Conservation (phyloP, 164 flowering plant genomes). For the Houttuynia cordata region DNA sequence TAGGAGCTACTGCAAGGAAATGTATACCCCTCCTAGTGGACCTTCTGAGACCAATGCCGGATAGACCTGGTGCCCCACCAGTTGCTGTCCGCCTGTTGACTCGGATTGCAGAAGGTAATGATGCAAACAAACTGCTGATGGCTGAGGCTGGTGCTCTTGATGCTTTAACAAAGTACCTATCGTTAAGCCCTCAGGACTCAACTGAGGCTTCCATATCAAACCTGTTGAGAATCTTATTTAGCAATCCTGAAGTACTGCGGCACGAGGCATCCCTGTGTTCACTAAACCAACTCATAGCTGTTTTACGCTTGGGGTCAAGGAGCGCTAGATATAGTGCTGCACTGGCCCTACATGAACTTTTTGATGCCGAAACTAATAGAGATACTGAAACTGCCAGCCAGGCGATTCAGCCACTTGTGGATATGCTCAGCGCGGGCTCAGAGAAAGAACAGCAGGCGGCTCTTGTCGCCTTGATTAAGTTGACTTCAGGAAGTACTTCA, state of each 20-base stretch:
- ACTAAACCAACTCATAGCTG: slow-evolving; percentile 68
- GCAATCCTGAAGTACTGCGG: slow-evolving; percentile 48
- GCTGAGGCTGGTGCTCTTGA: slow-evolving; percentile 89
- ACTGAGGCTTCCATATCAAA: slow-evolving; percentile 59
- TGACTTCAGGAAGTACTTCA: slow-evolving; percentile 40
- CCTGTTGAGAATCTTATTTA: slow-evolving; percentile 52
- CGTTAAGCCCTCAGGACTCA: slow-evolving; percentile 75
- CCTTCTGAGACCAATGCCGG: slow-evolving; percentile 78
- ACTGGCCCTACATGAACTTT: slow-evolving; percentile 60
- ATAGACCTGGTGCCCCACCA: slow-evolving; percentile 78
- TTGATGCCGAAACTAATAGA: slow-evolving; percentile 61
- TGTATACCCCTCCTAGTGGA: slow-evolving; percentile 74
- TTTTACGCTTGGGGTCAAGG: slow-evolving; percentile 72
- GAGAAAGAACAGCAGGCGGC: slow-evolving; percentile 64
- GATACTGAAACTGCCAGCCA: slow-evolving; percentile 59
- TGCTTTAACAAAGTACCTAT: slow-evolving; percentile 66
- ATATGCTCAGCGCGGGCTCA: slow-evolving; percentile 59
- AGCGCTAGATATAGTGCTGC: slow-evolving; percentile 66
- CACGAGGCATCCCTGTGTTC: slow-evolving; percentile 61
- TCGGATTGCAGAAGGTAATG: slow-evolving; percentile 64
- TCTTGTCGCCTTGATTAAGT: slow-evolving; percentile 48
- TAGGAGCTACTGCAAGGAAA: slow-evolving; percentile 63
- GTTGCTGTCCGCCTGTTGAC: slow-evolving; percentile 53
- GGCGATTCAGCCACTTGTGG: slow-evolving; percentile 64
- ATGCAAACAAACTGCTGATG: slow-evolving; percentile 62